phyloP scores from a whole-genome alignment of 192 early-diverging fungal genomes.

The Gigaspora rosea region DNA sequence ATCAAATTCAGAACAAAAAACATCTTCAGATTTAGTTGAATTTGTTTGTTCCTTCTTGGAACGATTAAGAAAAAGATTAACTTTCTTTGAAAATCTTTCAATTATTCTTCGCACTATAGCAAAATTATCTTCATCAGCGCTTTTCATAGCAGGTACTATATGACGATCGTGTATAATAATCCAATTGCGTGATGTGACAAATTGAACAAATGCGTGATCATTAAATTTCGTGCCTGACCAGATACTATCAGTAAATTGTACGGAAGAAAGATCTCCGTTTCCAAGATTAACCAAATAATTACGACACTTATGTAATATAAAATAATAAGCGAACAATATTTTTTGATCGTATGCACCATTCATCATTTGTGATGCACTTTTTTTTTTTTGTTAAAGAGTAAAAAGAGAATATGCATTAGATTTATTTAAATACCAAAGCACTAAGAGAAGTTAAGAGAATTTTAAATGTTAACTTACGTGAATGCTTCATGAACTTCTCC shows the following conservation, averaged over 20 bases:
- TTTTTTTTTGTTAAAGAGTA: not conserved
- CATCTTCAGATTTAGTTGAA: not conserved
- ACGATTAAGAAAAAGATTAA: not conserved
- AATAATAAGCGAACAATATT: conserved; percentile 23
- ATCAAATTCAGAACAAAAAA: conserved; percentile 22
- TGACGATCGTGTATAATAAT: conserved; percentile 17
- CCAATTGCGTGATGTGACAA: conserved; percentile 26
- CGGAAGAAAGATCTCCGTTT: not conserved
- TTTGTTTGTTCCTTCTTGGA: conserved; percentile 7
- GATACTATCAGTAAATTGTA: conserved; percentile 2
- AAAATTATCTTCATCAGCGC: conserved; percentile 26
- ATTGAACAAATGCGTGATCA: not conserved
- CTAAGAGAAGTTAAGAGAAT: not conserved
- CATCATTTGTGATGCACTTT: not conserved
- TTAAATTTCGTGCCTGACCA: conserved; percentile 18
- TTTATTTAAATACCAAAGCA: not conserved
- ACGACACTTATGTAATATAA: conserved; percentile 25
- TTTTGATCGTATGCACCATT: conserved; percentile 27
- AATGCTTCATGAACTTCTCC: conserved; percentile 33
- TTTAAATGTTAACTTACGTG: conserved; percentile 16
- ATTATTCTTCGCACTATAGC: conserved; percentile 4
- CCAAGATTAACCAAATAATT: conserved; percentile 3
- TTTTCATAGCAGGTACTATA: conserved; percentile 30
- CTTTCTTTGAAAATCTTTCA: conserved; percentile 24
- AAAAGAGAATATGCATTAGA: not conserved